Evolutionary conservation across 1,284 basidiomycete species (phyloP).

Genomic region (Inonotus obliquus): DNA sequence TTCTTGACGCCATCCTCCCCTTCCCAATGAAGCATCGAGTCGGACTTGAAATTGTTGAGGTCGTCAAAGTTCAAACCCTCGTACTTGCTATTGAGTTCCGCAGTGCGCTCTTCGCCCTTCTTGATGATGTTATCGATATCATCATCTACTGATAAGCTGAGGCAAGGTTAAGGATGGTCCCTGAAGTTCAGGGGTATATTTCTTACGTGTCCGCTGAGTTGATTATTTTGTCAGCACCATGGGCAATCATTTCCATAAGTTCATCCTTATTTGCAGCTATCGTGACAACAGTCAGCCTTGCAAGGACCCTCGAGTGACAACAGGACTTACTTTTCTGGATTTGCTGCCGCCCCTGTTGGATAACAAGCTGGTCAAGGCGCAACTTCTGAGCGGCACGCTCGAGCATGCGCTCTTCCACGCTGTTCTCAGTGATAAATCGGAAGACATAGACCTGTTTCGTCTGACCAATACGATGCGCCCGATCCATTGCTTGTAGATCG

Average conservation of each 20-base stretch:
- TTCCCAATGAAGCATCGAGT: constrained; percentile 91
- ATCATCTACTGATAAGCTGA: constrained; percentile 77
- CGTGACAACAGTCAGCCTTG: neutral
- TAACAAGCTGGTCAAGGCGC: constrained; percentile 93
- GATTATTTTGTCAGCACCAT: constrained; percentile 97
- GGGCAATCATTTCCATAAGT: constrained; percentile 96
- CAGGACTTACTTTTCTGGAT: constrained; percentile 52
- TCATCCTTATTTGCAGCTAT: constrained; percentile 93
- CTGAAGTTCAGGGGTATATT: neutral
- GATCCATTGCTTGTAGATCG: constrained; percentile 98
- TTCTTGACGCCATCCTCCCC: constrained; percentile 68
- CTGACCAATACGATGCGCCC: constrained; percentile 97
- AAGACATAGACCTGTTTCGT: constrained; percentile 99
- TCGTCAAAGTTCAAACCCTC: constrained; percentile 92
- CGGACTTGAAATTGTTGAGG: constrained; percentile 94
- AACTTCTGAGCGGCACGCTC: constrained; percentile 97
- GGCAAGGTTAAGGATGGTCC: neutral
- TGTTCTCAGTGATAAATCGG: constrained; percentile 90
- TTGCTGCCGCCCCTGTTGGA: constrained; percentile 88
- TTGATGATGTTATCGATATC: constrained; percentile 95
- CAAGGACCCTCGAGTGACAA: neutral
- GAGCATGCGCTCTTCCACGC: constrained; percentile 96
- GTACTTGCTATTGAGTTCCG: constrained; percentile 89
- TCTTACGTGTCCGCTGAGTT: constrained; percentile 65
- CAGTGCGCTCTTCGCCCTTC: constrained; percentile 88